phyloP scores from a whole-genome alignment of 2,329 filamentous ascomycete species.

The Venturia aucupariae region DNA sequence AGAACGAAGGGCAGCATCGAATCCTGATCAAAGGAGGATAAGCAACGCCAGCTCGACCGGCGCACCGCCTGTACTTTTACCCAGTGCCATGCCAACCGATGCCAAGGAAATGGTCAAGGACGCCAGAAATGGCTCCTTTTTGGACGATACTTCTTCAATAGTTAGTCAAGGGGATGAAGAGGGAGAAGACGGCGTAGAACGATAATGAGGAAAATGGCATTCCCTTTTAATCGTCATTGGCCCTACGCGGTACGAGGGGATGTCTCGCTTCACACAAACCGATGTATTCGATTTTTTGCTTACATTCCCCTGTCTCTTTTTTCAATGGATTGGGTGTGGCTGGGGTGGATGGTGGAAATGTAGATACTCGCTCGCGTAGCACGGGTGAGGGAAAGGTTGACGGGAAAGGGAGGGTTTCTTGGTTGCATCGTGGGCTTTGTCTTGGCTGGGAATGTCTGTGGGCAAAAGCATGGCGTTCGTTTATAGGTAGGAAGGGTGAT shows the following conservation, averaged over 20 bases:
- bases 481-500: neutral
- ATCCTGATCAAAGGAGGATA: neutral
- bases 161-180: neutral
- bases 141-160: neutral
- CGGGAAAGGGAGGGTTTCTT: neutral
- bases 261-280: neutral
- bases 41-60: neutral
- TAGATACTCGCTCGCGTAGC: neutral
- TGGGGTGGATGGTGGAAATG: neutral
- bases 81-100: neutral
- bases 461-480: constrained; percentile 7
- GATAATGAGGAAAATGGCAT: neutral
- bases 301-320: neutral
- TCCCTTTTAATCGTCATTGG: neutral
- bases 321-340: neutral
- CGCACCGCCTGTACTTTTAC: neutral
- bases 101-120: neutral
- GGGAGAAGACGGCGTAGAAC: neutral
- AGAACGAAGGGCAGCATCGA: constrained; percentile 4
- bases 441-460: neutral
- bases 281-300: neutral
- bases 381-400: neutral
- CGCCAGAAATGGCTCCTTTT: neutral
- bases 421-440: neutral
- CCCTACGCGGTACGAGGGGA: neutral